These are phyloP conservation scores for Coemansia sp. DNA, from an alignment of 192 early-diverging fungal genomes.

Conservation along the genomic window DNA sequence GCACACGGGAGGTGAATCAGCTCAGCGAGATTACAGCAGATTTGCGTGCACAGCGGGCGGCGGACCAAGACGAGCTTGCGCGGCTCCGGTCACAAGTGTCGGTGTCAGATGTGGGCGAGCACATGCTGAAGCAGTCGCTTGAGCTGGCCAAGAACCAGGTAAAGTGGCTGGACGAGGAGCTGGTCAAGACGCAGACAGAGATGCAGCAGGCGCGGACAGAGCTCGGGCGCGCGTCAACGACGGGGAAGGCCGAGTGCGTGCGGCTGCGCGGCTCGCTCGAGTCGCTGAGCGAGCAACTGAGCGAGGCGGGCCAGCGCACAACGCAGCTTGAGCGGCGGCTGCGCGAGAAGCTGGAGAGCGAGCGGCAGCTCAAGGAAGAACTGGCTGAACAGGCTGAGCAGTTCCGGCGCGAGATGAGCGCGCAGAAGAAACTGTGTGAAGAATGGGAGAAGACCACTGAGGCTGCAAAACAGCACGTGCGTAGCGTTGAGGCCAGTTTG, in stretches of 20 bases:
- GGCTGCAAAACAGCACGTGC: slow-evolving; percentile 55
- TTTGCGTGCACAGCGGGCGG: slow-evolving; percentile 21
- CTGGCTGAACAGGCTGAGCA: slow-evolving; percentile 13
- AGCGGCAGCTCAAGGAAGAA: slow-evolving; percentile 19
- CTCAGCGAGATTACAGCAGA: slow-evolving; percentile 29
- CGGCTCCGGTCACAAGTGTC: slow-evolving; percentile 37
- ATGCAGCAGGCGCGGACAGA: slow-evolving; percentile 46
- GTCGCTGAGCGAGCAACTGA: slow-evolving; percentile 56
- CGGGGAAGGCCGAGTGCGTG: slow-evolving; percentile 46
- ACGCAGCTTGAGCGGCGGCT: slow-evolving; percentile 49
- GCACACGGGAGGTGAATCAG: slow-evolving; percentile 17
- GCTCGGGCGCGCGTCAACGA: slow-evolving; percentile 20
- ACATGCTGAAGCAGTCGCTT: slow-evolving; percentile 47
- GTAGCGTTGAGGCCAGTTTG: slow-evolving; percentile 56
- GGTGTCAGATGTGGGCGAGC: slow-evolving; percentile 43
- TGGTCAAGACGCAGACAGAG: slow-evolving; percentile 50
- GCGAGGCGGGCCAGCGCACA: slow-evolving; percentile 48
- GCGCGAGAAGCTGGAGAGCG: slow-evolving; percentile 56
- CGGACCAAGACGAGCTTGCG: slow-evolving; percentile 36
- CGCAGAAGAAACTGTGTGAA: slow-evolving; percentile 18
- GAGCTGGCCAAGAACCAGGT: slow-evolving; percentile 25
- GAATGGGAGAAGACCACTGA: slow-evolving; percentile 2
- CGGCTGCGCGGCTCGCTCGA: slow-evolving; percentile 58
- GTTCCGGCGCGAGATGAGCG: slow-evolving; percentile 18
- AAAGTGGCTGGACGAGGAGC: slow-evolving; percentile 60